Evolutionary conservation across 179 eudicot genomes (phyloP), one percentile per base, ranked within the genome.

Genomic region (Patellifolia procumbens): DNA sequence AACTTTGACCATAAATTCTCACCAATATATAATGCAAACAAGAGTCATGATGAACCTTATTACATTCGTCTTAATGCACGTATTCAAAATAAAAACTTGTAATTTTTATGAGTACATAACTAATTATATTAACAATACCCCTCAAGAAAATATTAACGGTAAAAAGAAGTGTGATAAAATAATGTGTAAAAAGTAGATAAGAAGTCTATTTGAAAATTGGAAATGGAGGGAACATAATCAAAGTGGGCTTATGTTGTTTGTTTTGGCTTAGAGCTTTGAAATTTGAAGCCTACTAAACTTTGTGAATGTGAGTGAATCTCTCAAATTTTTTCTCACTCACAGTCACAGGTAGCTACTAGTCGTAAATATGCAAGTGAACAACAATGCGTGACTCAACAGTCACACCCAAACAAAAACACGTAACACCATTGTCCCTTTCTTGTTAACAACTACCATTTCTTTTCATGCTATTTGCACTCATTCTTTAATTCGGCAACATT

Each of bases 311-410:
- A 39, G 45, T 39, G 45, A 39, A 39, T 39, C 45, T 39, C 9
- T 39, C 45, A 39, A 39, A 5, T 39, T 39, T n/a, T n/a, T n/a
- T n/a, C 28, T 51, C 10, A 49, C 52, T 60, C 22, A 20, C 75
- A 42, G 10, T 74, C 81, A 77, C 84, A 73, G 68, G 79, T 51
- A 68, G 69, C 81, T 62, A 77, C 59, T 49, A 61, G 32, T 74
- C 31, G 68, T 7, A 28, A 78, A 68, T 19, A 61, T 73, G 72
- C 81, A 78, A 81, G 76, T 78, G 82, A 82, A 74, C 82, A 78
- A 82, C 48, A 82, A 78, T 84, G 85, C 83, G 85, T 84, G 87
- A 84, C 83, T 81, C 79, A 84, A 84, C 87, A 81, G 85, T 84
- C 34, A 51, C 85, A 61, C 81, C 42, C 74, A 34, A 72, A 81